Base-by-base conservation (phyloP, 2,329 filamentous ascomycete species). In the Westerdykella aurantiaca region DNA sequence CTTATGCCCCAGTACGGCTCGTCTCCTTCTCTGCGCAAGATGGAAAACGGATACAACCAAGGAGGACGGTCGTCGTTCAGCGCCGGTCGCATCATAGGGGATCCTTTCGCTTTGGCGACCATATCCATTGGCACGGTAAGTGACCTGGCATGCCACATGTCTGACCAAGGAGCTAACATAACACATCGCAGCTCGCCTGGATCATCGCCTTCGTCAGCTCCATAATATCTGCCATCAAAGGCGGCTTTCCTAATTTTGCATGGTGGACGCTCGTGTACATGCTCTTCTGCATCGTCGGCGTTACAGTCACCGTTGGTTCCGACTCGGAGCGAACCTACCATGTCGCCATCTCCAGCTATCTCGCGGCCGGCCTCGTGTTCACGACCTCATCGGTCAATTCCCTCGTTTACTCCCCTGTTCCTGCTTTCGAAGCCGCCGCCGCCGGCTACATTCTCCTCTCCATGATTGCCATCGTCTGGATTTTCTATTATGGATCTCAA, bases 401-500 rank as follows among this genome's bases (percentile, higher is more conserved):
- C 12, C 74, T 95, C 42, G 83, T 98, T 47, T 95, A 95, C 72
- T 81, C 79, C 39, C 73, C 79, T 34, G 77, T 82, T 49, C 82
- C 81, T 29, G 78, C 88, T 42, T 82, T 84, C 61, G 85, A 97
- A 71, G 91, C 93, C 44, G 85, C 87, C 6, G 88, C 86, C 22
- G 93, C 93, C 47, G 93, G 93, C 37, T 94, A 94, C 68, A 95
- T 98, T 49, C 76, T 98, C 41, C 75, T 97, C 38, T 91, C 89
- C 46, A 96, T 97, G 81, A 83, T 96, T 43, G 81, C 86, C 56
- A 87, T 95, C 57, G 81, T 97, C 47, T 98, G 93, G 93, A 95
- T 96, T 56, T 95, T 97, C 71, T 97, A 97, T 75, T 98, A 96
- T 61, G 93, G 93, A 59, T 95, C 91, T 2, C 85, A 89, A 14